Base-by-base conservation (phyloP, 2,329 filamentous ascomycete genomes). In the Hawksworthiomyces lignivorus region DNA sequence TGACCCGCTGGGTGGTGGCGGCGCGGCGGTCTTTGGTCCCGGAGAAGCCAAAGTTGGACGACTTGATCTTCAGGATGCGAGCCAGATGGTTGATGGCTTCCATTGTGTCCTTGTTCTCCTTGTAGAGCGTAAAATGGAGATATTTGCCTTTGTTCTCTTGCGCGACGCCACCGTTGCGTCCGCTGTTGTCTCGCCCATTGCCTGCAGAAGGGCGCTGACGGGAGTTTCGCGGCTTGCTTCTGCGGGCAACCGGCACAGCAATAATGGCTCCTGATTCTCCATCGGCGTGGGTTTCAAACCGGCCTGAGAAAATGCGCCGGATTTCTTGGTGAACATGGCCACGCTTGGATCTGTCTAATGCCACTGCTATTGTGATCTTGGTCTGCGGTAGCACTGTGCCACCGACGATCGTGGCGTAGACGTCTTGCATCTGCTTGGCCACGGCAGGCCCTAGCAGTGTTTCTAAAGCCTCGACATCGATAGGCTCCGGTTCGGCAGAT, bases 21-120 rank as follows among this genome's bases (percentile, higher is more conserved):
- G 85, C 89, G 49, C 89, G 80, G 35, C 87, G 77, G 58, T 96
- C 89, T 62, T 96, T 96, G 45, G 88, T 96, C 8, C 89, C 89
- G 4, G 89, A 87, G 41, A 76, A 77, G 34, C 68, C 69, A 53
- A 95, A 90, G 44, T 78, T 73, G 52, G 89, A 84, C 20, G 75
- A 71, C 58, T 85, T 88, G 49, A 85, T 69, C 56, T 82, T 84
- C 48, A 94, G 64, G 49, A 83, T 74, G 32, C 82, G 82, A 1
- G 82, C 77, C 30, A 96, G 73, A 54, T 84, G 86, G 40, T 78
- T 82, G 40, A 94, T 72, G 0, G 87, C 82, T 53, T 96, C 89
- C 85, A 95, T 94, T 1, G 89, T 96, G 58, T 96, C 89, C 57
- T 90, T 89, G 65, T 96, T 96, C 65, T 95, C 89, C 65, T 96